Conservation (phyloP, 148 eudicot species). For the Chenopodium berlandieri region DNA sequence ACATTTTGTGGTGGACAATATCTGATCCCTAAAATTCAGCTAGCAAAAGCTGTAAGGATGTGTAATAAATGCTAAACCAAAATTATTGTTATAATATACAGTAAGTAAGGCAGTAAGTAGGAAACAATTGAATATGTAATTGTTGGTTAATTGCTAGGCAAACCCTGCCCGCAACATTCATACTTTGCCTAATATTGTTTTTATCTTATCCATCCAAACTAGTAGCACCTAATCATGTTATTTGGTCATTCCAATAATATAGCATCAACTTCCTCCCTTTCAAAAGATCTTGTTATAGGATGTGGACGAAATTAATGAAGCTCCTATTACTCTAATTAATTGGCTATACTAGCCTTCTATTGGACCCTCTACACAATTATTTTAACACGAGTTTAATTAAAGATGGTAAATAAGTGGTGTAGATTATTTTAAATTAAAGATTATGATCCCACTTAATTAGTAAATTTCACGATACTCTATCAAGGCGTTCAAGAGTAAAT, state of each 20-base stretch:
- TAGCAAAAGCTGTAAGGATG: background rate
- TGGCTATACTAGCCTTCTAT: too few species aligned
- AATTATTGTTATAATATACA: background rate
- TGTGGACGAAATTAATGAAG: too few species aligned
- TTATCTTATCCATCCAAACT: background rate
- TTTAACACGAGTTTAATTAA: too few species aligned
- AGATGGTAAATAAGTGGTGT: too few species aligned
- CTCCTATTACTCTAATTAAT: too few species aligned
- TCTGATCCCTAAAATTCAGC: background rate
- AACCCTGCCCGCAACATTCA: conserved; percentile 23
- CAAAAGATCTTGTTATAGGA: background rate
- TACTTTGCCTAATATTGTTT: conserved; percentile 4
- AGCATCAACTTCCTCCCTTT: background rate
- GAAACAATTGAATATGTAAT: conserved; percentile 4
- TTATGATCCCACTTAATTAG: too few species aligned
- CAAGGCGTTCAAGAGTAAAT: too few species aligned
- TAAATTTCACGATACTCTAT: too few species aligned
- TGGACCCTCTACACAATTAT: too few species aligned
- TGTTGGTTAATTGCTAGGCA: conserved; percentile 23
- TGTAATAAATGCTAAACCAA: background rate
- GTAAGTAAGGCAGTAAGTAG: background rate
- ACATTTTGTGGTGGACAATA: background rate
- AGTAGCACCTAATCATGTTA: background rate
- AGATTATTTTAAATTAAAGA: too few species aligned
- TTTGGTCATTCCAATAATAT: background rate